A percentile compares a stretch with the other conserved stretches of the same genome.
These are phyloP conservation scores for Albugo candida DNA, from an alignment of 352 stramenopile genomes.

Conservation along the genomic window DNA sequence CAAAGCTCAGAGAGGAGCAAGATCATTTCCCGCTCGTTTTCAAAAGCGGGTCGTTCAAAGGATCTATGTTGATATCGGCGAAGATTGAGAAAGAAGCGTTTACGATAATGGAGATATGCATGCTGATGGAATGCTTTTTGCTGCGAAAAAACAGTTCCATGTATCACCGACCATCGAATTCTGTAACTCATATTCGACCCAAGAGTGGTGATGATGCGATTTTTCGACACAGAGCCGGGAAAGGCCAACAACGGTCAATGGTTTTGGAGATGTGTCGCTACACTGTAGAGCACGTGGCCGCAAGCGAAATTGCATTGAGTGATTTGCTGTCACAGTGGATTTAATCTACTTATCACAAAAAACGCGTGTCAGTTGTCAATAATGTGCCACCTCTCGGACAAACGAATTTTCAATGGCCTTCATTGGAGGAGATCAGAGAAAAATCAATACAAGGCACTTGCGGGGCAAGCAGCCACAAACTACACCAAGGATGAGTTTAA, in stretches of 20 bases:
- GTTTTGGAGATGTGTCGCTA: constrained; percentile 9
- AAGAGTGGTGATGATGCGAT: background rate
- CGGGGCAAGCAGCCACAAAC: too few relatives aligned
- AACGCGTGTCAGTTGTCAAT: background rate
- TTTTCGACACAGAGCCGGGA: constrained; percentile 9
- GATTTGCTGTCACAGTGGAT: constrained; percentile 14
- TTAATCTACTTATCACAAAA: background rate
- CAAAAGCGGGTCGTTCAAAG: constrained; percentile 9
- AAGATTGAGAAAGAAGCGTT: constrained; percentile 13
- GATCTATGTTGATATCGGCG: constrained; percentile 1
- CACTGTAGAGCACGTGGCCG: constrained; percentile 2
- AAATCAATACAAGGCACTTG: background rate
- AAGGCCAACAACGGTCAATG: constrained; percentile 10
- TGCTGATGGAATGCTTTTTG: constrained; percentile 8
- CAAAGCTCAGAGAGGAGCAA: too few relatives aligned
- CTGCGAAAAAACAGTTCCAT: constrained; percentile 4
- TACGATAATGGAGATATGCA: constrained; percentile 9
- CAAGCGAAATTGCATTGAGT: constrained; percentile 13
- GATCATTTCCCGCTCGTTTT: constrained; percentile 4
- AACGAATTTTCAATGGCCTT: constrained; percentile 7
- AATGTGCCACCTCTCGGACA: constrained; percentile 1
- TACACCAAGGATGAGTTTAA: too few relatives aligned
- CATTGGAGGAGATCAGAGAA: background rate
- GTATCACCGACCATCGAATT: constrained; percentile 13
- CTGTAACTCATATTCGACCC: constrained; percentile 13